phyloP scores from a whole-genome alignment of 345 rosid genomes.

The Microthlaspi erraticum region DNA sequence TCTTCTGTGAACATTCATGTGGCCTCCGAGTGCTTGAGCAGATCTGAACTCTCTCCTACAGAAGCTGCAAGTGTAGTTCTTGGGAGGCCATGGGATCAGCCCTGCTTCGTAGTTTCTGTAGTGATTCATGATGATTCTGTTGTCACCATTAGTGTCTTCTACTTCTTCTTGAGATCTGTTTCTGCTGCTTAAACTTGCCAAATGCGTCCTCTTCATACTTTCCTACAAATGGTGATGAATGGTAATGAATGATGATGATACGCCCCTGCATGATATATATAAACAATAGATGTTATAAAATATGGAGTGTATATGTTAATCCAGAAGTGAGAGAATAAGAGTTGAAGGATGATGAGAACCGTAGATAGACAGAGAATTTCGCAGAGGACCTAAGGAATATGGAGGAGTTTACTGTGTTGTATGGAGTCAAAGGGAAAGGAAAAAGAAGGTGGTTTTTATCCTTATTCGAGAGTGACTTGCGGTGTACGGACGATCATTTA shows the following conservation, averaged over 20 bases:
- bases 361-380: conserved; percentile 22
- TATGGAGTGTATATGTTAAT: background rate
- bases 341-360: conserved; percentile 28
- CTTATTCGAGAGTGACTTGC: conserved; percentile 23
- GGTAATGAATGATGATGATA: background rate
- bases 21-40: conserved; percentile 84
- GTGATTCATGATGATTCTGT: conserved; percentile 39
- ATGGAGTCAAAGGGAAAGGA: conserved; percentile 32
- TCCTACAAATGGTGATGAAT: conserved; percentile 7
- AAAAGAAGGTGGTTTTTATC: conserved; percentile 34
- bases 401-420: conserved; percentile 29
- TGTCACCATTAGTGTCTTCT: conserved; percentile 13
- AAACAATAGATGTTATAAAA: conserved; percentile 14
- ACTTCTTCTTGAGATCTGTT: conserved; percentile 19
- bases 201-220: conserved; percentile 42
- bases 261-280: conserved; percentile 22
- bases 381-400: conserved; percentile 34
- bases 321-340: background rate
- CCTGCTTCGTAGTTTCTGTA: conserved; percentile 44
- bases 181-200: conserved; percentile 37
- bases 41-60: conserved; percentile 64
- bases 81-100: conserved; percentile 55
- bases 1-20: conserved; percentile 78
- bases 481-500: conserved; percentile 41
- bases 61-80: conserved; percentile 62